A percentile compares a stretch with the other conserved stretches of the same genome.
Conservation (phyloP, 2,329 filamentous ascomycete species). For the Cercospora brassicicola region DNA sequence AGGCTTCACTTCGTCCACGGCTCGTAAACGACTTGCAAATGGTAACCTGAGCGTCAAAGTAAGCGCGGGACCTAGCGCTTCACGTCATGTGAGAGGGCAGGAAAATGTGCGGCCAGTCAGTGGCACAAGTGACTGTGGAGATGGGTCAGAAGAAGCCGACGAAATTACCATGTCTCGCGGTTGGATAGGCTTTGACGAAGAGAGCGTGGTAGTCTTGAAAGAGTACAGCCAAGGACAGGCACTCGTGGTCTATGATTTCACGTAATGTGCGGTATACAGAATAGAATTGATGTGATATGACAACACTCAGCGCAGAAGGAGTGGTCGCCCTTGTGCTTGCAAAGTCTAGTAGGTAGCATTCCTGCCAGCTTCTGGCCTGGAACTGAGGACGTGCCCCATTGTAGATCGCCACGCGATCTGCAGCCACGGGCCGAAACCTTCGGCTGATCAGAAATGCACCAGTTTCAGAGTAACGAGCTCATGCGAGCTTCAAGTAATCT, state of each 20-base stretch:
- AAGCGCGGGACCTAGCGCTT: conserved; percentile 28
- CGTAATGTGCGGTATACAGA: conserved; percentile 45
- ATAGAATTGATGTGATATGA: neutral
- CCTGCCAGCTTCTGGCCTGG: neutral
- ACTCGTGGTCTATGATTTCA: conserved; percentile 85
- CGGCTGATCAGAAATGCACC: conserved; percentile 2
- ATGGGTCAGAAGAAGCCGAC: conserved; percentile 18
- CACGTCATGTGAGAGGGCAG: neutral
- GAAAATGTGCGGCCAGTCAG: conserved; percentile 24
- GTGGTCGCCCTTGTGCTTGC: neutral
- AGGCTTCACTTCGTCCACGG: conserved; percentile 53
- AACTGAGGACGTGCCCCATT: neutral
- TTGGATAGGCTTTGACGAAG: conserved; percentile 87
- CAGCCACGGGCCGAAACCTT: conserved; percentile 4
- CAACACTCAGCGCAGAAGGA: neutral
- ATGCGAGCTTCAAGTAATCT: neutral
- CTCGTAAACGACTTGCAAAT: conserved; percentile 45
- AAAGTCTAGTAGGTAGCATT: neutral
- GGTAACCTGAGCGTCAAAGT: conserved; percentile 58
- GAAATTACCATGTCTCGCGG: conserved; percentile 50
- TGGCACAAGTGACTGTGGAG: neutral
- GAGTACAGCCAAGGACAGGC: conserved; percentile 70
- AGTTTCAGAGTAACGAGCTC: conserved; percentile 4
- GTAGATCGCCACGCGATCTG: conserved; percentile 4
- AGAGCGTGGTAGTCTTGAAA: conserved; percentile 83